Conservation (phyloP, 805 yeast genomes). For the Saccharomyces eubayanus region DNA sequence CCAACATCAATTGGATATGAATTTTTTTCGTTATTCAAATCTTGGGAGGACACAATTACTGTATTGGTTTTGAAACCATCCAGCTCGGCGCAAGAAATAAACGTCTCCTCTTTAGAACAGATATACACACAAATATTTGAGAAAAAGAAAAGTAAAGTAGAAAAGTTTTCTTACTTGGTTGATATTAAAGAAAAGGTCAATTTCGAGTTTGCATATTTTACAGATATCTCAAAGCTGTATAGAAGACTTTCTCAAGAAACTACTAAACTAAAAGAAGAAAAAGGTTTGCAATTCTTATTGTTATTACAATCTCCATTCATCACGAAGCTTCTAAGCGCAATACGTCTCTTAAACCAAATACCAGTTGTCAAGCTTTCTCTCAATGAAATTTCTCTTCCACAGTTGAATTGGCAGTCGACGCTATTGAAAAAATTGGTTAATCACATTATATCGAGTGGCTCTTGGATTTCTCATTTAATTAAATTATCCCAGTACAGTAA, state of each 20-base stretch:
- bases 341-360: constrained; percentile 43
- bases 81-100: constrained; percentile 45
- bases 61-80: constrained; percentile 64
- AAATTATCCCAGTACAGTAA: constrained; percentile 62
- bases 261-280: constrained; percentile 52
- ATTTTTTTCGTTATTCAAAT: constrained; percentile 56
- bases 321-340: constrained; percentile 37
- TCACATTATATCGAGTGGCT: constrained; percentile 63
- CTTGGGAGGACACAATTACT: constrained; percentile 46
- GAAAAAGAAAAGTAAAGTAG: constrained; percentile 39
- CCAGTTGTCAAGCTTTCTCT: constrained; percentile 58
- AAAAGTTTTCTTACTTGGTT: constrained; percentile 39
- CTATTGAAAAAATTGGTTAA: constrained; percentile 57
- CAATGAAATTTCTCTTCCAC: constrained; percentile 54
- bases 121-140: constrained; percentile 47
- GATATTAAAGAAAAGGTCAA: constrained; percentile 44
- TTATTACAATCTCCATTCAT: constrained; percentile 68
- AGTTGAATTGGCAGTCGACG: constrained; percentile 73
- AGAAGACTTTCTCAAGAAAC: constrained; percentile 49
- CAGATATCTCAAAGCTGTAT: constrained; percentile 47
- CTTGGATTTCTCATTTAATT: constrained; percentile 62
- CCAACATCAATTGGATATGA: constrained; percentile 64
- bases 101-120: constrained; percentile 32
- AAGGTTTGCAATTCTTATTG: constrained; percentile 55
- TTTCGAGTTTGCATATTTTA: constrained; percentile 49